Evolutionary conservation across 768 basidiomycete species (phyloP).

Genomic region (Leucosporidium creatinivorum): DNA sequence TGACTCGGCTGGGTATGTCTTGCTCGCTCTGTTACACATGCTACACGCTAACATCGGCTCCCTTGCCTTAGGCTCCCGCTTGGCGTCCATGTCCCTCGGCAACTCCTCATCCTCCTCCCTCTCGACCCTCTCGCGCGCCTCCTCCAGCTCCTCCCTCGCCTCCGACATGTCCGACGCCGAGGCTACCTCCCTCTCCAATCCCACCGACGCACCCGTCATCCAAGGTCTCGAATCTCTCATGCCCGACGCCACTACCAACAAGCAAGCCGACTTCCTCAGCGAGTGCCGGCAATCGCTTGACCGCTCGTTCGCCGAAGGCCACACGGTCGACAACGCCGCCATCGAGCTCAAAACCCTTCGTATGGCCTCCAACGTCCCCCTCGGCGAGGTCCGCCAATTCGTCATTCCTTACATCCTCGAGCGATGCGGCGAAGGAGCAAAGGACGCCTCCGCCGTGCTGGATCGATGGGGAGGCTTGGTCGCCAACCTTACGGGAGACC

Average conservation of each 20-base stretch:
- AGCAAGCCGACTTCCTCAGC: slow-evolving; percentile 58
- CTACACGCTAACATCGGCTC: background rate
- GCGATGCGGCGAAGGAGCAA: slow-evolving; percentile 50
- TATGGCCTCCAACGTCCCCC: slow-evolving; percentile 89
- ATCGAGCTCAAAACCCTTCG: slow-evolving; percentile 93
- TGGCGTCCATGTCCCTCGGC: slow-evolving; percentile 4
- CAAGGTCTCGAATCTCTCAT: slow-evolving; percentile 29
- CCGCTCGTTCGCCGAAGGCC: slow-evolving; percentile 83
- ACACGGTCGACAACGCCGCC: slow-evolving; percentile 83
- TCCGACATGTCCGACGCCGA: slow-evolving; percentile 3
- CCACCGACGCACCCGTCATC: slow-evolving; percentile 29
- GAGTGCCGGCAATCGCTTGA: slow-evolving; percentile 81
- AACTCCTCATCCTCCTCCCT: slow-evolving; percentile 34
- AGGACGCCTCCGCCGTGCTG: slow-evolving; percentile 53
- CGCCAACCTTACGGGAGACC: slow-evolving; percentile 66
- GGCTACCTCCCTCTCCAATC: background rate
- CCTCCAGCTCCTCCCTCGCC: slow-evolving; percentile 35
- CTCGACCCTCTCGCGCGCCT: slow-evolving; percentile 37
- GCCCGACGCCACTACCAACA: slow-evolving; percentile 20
- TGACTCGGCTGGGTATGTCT: slow-evolving; percentile 24
- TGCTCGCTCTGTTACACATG: background rate
- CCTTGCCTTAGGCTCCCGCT: slow-evolving; percentile 5
- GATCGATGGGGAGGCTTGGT: slow-evolving; percentile 76
- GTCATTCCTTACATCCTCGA: slow-evolving; percentile 80
- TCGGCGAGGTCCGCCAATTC: slow-evolving; percentile 75